Percentiles rank a stretch among this genome's conserved stretches.
Conservation (phyloP, 108 stramenopile genomes). For the Nannochloropsis granulata region DNA sequence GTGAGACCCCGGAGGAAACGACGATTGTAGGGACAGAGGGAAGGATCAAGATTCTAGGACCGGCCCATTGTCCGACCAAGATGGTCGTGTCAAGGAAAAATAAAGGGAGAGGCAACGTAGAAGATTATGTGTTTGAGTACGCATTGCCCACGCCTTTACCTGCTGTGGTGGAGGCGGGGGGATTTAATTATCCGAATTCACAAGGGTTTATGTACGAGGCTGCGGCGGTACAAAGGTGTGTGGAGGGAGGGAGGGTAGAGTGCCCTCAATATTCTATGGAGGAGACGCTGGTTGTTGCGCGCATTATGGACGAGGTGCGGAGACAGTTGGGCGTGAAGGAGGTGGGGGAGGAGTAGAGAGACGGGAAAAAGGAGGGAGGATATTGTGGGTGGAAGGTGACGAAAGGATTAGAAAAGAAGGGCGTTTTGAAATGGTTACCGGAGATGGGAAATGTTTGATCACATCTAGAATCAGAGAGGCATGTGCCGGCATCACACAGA, state of each 20-base stretch:
- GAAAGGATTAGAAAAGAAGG: too few species aligned
- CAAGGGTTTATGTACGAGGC: slow-evolving; percentile 63
- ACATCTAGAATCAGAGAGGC: too few species aligned
- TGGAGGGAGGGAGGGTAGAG: slow-evolving; percentile 51
- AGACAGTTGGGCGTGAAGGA: not conserved
- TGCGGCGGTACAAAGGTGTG: slow-evolving; percentile 56
- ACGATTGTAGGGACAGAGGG: slow-evolving; percentile 52
- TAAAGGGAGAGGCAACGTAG: slow-evolving; percentile 30
- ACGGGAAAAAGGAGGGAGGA: not conserved
- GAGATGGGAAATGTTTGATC: too few species aligned
- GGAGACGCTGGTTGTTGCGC: slow-evolving; percentile 18
- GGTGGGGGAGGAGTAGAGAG: not conserved
- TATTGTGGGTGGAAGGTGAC: too few species aligned
- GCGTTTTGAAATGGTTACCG: too few species aligned
- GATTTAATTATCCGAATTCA: slow-evolving; percentile 57
- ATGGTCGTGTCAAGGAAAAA: slow-evolving; percentile 41
- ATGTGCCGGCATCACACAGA: too few species aligned
- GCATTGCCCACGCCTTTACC: slow-evolving; percentile 20
- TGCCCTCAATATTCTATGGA: slow-evolving; percentile 49
- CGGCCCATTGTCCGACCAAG: slow-evolving; percentile 57
- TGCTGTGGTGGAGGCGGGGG: slow-evolving; percentile 42
- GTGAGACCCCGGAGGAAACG: slow-evolving; percentile 57
- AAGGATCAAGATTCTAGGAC: slow-evolving; percentile 49
- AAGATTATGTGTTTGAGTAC: slow-evolving; percentile 15
- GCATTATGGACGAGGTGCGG: slow-evolving; percentile 1